Conservation (phyloP, 1,284 basidiomycete genomes). For the Trichosporon coremiiforme region DNA sequence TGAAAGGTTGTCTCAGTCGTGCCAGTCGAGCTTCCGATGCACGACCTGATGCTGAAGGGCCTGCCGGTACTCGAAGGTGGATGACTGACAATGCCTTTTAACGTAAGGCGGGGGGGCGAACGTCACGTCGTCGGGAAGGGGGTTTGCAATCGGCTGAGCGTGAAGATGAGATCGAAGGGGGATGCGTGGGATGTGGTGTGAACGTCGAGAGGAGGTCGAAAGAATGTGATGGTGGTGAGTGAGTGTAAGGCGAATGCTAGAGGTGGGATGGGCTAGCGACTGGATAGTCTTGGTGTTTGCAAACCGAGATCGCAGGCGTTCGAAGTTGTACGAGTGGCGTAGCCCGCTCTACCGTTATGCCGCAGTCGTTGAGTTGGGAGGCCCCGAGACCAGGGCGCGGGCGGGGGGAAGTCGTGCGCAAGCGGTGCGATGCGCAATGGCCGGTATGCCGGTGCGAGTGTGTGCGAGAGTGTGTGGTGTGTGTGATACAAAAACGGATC, state of each 20-base stretch:
- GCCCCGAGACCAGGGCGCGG: constrained; percentile 1
- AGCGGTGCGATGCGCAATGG: neutral
- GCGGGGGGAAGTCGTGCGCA: neutral
- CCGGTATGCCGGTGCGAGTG: neutral
- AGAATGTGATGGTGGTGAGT: constrained; percentile 4
- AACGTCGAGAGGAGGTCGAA: constrained; percentile 2
- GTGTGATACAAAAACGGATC: neutral
- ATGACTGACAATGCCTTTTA: constrained; percentile 4
- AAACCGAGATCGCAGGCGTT: constrained; percentile 12
- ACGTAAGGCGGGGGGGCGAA: neutral
- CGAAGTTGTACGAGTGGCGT: constrained; percentile 13
- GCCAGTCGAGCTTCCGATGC: neutral
- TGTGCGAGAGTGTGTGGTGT: neutral
- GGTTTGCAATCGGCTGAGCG: neutral
- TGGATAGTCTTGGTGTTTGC: neutral
- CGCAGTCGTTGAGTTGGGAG: neutral
- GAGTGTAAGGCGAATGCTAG: neutral
- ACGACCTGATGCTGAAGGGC: neutral
- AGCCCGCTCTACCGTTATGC: neutral
- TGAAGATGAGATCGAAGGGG: neutral
- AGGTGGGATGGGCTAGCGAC: neutral
- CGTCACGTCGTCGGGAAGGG: neutral
- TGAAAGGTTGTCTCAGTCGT: constrained; percentile 3
- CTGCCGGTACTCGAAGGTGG: neutral
- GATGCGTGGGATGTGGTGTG: constrained; percentile 6